Conservation (phyloP, 2,329 filamentous ascomycete species). For the Clonostachys sp. region DNA sequence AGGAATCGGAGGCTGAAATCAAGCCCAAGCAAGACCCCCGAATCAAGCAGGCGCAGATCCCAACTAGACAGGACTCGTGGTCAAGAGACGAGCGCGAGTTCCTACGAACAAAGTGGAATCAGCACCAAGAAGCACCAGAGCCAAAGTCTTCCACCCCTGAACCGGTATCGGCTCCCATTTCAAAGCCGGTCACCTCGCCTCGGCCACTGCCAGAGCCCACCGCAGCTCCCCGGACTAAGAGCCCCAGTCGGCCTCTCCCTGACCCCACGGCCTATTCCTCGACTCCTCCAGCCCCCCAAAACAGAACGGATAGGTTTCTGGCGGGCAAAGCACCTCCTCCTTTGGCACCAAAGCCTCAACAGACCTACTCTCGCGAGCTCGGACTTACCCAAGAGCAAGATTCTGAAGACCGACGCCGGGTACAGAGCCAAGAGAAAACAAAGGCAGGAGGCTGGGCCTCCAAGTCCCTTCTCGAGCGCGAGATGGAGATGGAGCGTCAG, state of each 20-base stretch:
- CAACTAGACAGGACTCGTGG: conserved; percentile 57
- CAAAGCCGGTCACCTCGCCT: conserved; percentile 17
- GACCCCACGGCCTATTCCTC: conserved; percentile 26
- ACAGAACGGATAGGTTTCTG: conserved; percentile 55
- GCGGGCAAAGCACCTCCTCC: conserved; percentile 48
- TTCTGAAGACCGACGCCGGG: conserved; percentile 55
- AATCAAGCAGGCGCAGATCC: conserved; percentile 10
- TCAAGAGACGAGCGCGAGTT: conserved; percentile 59
- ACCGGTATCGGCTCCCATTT: conserved; percentile 9
- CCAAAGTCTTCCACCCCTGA: neutral
- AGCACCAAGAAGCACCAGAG: conserved; percentile 28
- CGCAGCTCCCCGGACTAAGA: conserved; percentile 20
- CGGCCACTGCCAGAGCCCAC: conserved; percentile 38
- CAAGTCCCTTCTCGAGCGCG: conserved; percentile 70
- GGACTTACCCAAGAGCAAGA: conserved; percentile 57
- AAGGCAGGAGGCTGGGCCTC: conserved; percentile 59
- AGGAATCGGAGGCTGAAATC: conserved; percentile 26
- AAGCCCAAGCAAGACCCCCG: neutral
- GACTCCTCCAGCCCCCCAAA: conserved; percentile 18
- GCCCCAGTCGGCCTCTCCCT: conserved; percentile 48
- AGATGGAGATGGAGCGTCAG: conserved; percentile 77
- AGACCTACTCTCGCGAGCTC: conserved; percentile 51
- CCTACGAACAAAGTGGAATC: conserved; percentile 48
- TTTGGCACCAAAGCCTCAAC: conserved; percentile 33
- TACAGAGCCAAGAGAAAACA: conserved; percentile 53